Base-by-base conservation (phyloP, 1,284 basidiomycete species). In the Ceratobasidium sp. region DNA sequence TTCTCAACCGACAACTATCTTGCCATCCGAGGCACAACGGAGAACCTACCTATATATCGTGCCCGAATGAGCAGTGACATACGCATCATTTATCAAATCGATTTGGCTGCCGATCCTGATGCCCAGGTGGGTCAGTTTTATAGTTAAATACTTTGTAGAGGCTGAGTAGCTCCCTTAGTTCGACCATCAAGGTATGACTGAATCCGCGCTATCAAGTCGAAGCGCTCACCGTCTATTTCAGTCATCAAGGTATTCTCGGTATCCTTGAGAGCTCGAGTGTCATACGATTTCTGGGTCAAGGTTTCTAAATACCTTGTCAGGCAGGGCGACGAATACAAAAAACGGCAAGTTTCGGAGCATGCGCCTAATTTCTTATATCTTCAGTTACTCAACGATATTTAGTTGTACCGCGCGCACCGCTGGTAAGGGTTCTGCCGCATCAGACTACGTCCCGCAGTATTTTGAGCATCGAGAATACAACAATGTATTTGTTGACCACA, bases 221-320 rank as follows among this genome's bases (percentile, higher is more conserved):
- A 15, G 40, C 23, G 42, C 46, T 51, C 26, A 49, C 23, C 3
- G 15, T 9, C 15, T 20, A 12, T 4, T 18, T 28, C 28, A 76
- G 73, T 67, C 7, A 76, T 76, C 51, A 76, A 67, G 44, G 51
- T 67, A 40, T 67, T 67, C 33, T 76, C 73, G 3, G 63, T 76
- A 1, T 67, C 49, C 6, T 42, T 49, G 7, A 33, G 61, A 26
- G 49, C 46, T 46, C 73, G 61, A 12, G 63, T 67, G 0, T 13
- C 28, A 23, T 76, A 76, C 44, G 73, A 76, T 39, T 76, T 76
- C 51, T 76, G 73, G 73, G 51, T 66, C 10, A 76, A 76, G 55
- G 73, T 76, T 1, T 67, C 73, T n/a, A 66, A 55, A 42, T 66
- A 67, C 28, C 53, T 76, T 18, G n/a, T 42, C 12, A 53, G 40